Evolutionary conservation across 2,329 filamentous ascomycete species (phyloP).

Genomic region (Ustulina deusta): DNA sequence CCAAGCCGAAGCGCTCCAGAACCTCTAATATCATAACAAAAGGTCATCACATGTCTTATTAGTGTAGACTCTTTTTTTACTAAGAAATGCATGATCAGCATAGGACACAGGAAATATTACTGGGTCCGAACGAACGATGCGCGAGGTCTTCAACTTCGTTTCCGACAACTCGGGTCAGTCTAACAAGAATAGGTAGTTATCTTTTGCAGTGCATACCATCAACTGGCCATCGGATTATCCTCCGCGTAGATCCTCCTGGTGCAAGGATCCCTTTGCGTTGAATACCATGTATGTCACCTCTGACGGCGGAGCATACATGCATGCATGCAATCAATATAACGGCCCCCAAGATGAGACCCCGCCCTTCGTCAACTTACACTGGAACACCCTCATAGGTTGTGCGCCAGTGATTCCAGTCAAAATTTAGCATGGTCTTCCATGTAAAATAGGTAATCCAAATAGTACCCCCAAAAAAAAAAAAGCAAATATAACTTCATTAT

Average conservation of each 20-base stretch:
- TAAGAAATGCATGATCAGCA: not conserved
- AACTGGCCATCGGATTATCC: not conserved
- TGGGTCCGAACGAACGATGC: not conserved
- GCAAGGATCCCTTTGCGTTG: not conserved
- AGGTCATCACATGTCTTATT: constrained; percentile 3
- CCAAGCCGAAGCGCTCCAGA: not conserved
- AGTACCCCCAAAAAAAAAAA: not conserved
- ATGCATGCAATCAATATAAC: constrained; percentile 12
- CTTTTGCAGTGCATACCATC: constrained; percentile 1
- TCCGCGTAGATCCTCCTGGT: not conserved
- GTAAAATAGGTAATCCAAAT: not conserved
- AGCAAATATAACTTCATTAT: no score
- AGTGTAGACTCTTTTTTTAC: no score
- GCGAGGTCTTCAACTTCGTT: not conserved
- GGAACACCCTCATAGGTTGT: not conserved
- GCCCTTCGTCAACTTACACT: not conserved
- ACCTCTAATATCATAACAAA: not conserved
- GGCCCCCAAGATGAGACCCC: not conserved
- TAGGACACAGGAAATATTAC: constrained; percentile 1
- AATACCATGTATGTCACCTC: not conserved
- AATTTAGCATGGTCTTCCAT: not conserved
- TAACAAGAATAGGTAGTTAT: not conserved
- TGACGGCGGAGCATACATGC: not conserved
- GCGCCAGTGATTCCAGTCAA: not conserved
- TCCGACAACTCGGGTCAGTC: constrained; percentile 24